Evolutionary conservation across 495 filamentous ascomycete genomes (phyloP), one percentile per base, ranked within the genome.

Genomic region (Saxophila tyrrhenica): DNA sequence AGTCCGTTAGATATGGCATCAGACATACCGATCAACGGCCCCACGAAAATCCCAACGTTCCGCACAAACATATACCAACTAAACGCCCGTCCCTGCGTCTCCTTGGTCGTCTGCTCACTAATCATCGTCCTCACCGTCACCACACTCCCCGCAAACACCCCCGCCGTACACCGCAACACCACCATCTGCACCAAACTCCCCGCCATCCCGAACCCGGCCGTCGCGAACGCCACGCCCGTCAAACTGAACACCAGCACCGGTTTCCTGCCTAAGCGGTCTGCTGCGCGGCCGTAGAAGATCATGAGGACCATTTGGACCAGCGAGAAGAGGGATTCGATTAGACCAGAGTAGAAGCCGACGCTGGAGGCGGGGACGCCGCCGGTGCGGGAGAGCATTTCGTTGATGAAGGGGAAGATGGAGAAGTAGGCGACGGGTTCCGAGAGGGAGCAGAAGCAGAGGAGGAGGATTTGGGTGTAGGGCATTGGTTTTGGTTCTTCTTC

Each of bases 371-470:
- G 44, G 9, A 87, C 60, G 25, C 71, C 56, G 2, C 82, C 84
- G 56, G 76, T 78, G 25, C 78, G 69, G 60, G 75, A 69, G 3
- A 82, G 75, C 84, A 88, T 88, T 57, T 80, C 67, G 62, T 78
- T 84, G 64, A 88, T 77, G 67, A 83, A 88, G 0, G 84, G 84
- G 63, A 88, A 82, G 63, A 87, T 86, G 59, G 72, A 75, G 69
- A 87, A 88, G 69, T 82, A 88, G 16, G 82, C 80, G 29, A 86
- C 70, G 2, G 84, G 84, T 65, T 88, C 84, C n/a, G 85, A 65
- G n/a, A 81, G 64, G 10, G 82, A 74, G 1, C 79, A 78, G 62
- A 76, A 84, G 67, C 84, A 86, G 20, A 88, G 76, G 2, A 83
- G 64, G 39, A 81, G 58, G 39, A 88, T 76, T 62, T 87, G 84